Evolutionary conservation across 2,329 filamentous ascomycete species (phyloP).

Genomic region (Monilinia fructigena): DNA sequence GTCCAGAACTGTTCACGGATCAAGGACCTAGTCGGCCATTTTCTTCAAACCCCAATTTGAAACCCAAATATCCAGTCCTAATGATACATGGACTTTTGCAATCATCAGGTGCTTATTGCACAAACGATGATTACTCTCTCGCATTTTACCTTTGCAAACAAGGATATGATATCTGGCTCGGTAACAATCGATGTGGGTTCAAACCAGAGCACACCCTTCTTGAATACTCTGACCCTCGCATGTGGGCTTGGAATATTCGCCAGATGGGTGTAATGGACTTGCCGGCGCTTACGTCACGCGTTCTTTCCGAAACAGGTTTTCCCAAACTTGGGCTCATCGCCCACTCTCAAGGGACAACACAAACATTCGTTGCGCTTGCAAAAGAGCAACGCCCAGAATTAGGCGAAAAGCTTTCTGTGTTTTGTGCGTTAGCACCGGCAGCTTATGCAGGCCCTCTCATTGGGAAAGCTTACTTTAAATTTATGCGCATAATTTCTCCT

Average conservation of each 20-base stretch:
- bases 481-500: conserved; percentile 79
- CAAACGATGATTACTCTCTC: conserved; percentile 83
- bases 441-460: conserved; percentile 87
- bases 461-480: conserved; percentile 84
- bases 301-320: conserved; percentile 80
- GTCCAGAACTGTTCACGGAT: conserved; percentile 61
- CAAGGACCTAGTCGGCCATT: conserved; percentile 41
- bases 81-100: conserved; percentile 88
- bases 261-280: conserved; percentile 92
- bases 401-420: conserved; percentile 78
- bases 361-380: conserved; percentile 82
- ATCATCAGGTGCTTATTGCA: conserved; percentile 83
- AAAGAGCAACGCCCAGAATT: conserved; percentile 87
- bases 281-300: conserved; percentile 74
- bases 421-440: conserved; percentile 87
- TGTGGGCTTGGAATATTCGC: conserved; percentile 96
- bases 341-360: conserved; percentile 88
- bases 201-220: conserved; percentile 72
- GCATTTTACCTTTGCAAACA: conserved; percentile 91
- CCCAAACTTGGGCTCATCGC: conserved; percentile 77
- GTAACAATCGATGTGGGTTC: conserved; percentile 89
- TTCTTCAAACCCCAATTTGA: conserved; percentile 37
- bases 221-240: conserved; percentile 72
- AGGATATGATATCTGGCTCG: conserved; percentile 93
- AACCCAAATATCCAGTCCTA: conserved; percentile 72